Conservation (phyloP, 352 stramenopile genomes). For the Chrysophaeum taylorii region DNA sequence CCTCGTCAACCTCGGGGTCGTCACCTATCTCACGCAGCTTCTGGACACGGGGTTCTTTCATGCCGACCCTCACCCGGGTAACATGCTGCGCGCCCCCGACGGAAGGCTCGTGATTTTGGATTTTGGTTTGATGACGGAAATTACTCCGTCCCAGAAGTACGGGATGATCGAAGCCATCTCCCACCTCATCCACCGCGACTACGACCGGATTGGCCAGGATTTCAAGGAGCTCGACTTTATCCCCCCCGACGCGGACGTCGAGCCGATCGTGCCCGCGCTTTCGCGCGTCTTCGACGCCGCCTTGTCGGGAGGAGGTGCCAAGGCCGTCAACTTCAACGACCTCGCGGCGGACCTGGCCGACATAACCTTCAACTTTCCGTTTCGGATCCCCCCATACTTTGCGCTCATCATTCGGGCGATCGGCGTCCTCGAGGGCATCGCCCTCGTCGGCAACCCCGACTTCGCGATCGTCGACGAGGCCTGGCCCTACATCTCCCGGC, state of each 20-base stretch:
- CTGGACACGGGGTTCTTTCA: constrained; percentile 65
- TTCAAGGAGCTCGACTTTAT: constrained; percentile 73
- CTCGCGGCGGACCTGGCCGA: constrained; percentile 62
- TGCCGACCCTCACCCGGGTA: constrained; percentile 47
- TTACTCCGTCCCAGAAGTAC: constrained; percentile 66
- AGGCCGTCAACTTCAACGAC: constrained; percentile 72
- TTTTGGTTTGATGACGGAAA: constrained; percentile 70
- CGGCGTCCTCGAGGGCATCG: constrained; percentile 67
- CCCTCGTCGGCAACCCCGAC: constrained; percentile 64
- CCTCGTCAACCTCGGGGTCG: constrained; percentile 58
- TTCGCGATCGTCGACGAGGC: constrained; percentile 73
- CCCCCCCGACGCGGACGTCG: constrained; percentile 49
- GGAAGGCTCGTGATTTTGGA: constrained; percentile 65
- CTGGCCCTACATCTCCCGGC: constrained; percentile 64
- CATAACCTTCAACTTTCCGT: constrained; percentile 54
- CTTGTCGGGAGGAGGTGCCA: constrained; percentile 59
- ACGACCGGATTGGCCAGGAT: constrained; percentile 63
- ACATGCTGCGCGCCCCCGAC: constrained; percentile 59
- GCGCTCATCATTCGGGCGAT: constrained; percentile 70
- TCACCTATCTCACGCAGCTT: constrained; percentile 63
- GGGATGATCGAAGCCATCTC: constrained; percentile 74
- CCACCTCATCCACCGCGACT: constrained; percentile 67
- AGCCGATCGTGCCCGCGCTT: constrained; percentile 57
- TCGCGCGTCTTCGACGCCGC: constrained; percentile 63
- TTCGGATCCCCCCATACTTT: constrained; percentile 55